Evolutionary conservation across 129 eudicot species (phyloP), one percentile per base, ranked within the genome.

Genomic region (Smallanthus sonchifolius): DNA sequence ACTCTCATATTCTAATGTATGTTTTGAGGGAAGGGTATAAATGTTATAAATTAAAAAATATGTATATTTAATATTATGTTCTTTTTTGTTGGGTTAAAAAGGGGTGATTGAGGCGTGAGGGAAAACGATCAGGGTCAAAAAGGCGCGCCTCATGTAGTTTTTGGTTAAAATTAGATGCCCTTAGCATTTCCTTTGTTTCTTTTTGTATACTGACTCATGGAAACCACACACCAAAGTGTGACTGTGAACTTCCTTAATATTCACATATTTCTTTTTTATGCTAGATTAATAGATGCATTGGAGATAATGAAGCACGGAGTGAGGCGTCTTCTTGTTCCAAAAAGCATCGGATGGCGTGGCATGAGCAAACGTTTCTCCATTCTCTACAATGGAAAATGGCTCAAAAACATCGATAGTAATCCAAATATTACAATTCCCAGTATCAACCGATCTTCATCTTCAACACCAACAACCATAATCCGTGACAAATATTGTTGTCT

Each of bases 301-400:
- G 99, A 95, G 93, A 88, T 95, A 87, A 95, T 95, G 99, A 95
- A 89, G 86, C 87, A 88, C 1, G 99, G 99, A 1, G 99, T 87
- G 52, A 81, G 79, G 75, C 93, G 96, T 49, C 94, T 95, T 75
- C 92, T 95, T 30, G 92, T 95, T 56, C 96, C 97, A 11, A 91
- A 91, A 80, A 87, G 96, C 69, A 43, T 81, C 37, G 91, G 85
- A 47, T 95, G 97, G 97, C 85, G 86, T 75, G 93, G 97, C 70
- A 84, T 91, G 86, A 95, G 99, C 90, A 95, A 88, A 71, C 87
- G 96, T 19, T 95, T 95, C 80, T 95, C 96, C 0, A 79, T 91
- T 74, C 88, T 88, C 36, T 91, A 86, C 82, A 88, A 87, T 15
- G 96, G 97, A 10, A 95, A 87, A 59, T 95, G 97, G 97, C 94